Evolutionary conservation across 768 basidiomycete genomes (phyloP).

Genomic region (Mycena leptocephala): DNA sequence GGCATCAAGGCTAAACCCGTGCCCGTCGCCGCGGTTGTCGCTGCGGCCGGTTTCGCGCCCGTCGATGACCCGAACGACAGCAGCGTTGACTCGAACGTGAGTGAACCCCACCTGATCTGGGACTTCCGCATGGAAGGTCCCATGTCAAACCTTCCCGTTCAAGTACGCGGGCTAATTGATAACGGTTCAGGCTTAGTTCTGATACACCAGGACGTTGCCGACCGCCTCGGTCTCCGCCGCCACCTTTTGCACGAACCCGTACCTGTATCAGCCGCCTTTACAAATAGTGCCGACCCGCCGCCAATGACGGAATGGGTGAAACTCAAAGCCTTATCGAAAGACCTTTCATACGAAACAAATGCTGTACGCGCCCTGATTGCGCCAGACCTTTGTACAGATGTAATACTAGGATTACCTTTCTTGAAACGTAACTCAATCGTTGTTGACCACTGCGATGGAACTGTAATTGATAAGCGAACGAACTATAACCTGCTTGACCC

Average conservation of each 20-base stretch:
- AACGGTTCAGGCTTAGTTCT: conserved; percentile 37
- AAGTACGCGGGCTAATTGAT: background rate
- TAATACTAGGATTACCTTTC: background rate
- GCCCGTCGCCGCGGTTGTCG: no score
- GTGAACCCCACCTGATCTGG: background rate
- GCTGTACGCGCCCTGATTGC: background rate
- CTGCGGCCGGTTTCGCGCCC: no score
- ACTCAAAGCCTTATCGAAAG: background rate
- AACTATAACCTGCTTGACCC: conserved; percentile 12
- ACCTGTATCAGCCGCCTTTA: background rate
- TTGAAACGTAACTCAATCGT: background rate
- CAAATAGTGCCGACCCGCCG: background rate
- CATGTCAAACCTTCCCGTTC: background rate
- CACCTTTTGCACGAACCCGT: conserved; percentile 8
- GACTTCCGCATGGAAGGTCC: background rate
- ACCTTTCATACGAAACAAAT: background rate
- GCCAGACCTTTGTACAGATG: background rate
- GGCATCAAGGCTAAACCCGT: background rate
- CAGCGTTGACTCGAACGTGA: background rate
- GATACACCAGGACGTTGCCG: conserved; percentile 43
- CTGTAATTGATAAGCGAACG: background rate
- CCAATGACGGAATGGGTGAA: background rate
- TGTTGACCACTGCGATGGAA: background rate
- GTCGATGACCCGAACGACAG: no score
- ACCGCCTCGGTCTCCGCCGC: conserved; percentile 15